phyloP scores from a whole-genome alignment of 129 eudicot species.

The Escallonia rubra region DNA sequence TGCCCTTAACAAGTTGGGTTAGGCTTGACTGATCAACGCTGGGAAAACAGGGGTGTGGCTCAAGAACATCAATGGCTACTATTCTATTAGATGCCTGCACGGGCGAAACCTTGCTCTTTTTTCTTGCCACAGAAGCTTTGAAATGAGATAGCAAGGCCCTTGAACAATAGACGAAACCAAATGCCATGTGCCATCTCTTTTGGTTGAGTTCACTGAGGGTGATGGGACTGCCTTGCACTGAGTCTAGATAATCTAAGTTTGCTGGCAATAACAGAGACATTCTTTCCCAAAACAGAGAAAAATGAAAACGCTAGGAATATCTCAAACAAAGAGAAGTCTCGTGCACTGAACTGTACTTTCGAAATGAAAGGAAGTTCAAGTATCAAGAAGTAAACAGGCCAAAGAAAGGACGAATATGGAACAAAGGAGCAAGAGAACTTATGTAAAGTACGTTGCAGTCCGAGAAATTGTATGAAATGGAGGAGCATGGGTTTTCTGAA shows the following conservation, averaged over 20 bases:
- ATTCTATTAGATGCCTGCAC: conserved; percentile 1
- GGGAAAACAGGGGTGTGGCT: conserved; percentile 3
- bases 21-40: conserved; percentile 15
- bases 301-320: background rate
- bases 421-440: no score
- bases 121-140: background rate
- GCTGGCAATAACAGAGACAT: conserved; percentile 4
- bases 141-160: conserved; percentile 32
- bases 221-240: background rate
- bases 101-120: conserved; percentile 10
- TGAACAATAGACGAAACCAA: conserved; percentile 24
- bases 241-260: conserved; percentile 6
- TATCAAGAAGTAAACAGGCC: no score
- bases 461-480: no score
- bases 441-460: no score
- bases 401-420: no score
- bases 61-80: conserved; percentile 7
- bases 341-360: no score
- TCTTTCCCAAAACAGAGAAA: background rate
- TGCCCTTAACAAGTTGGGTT: conserved; percentile 22
- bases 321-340: no score
- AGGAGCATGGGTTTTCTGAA: no score
- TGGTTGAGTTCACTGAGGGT: conserved; percentile 16
- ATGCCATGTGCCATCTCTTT: conserved; percentile 44
- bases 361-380: no score